Evolutionary conservation across 345 rosid genomes (phyloP).

Genomic region (Hevea brasiliensis): DNA sequence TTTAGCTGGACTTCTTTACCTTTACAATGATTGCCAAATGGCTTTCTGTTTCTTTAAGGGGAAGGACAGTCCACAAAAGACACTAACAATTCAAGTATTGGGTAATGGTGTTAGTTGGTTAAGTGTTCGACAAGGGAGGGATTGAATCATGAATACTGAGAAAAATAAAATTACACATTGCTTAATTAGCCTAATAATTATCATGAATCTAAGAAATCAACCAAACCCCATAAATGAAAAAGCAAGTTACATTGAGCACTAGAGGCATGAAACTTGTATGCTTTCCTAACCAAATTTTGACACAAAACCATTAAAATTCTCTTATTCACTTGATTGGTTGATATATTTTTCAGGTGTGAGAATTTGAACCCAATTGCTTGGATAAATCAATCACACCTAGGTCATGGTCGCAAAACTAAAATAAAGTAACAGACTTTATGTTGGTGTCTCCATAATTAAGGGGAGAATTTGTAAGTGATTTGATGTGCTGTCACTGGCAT

Average conservation of each 20-base stretch:
- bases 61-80: conserved; percentile 33
- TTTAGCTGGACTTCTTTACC: conserved; percentile 19
- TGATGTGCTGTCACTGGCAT: not conserved
- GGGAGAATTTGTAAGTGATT: not conserved
- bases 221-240: not conserved
- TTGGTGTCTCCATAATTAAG: conserved; percentile 19
- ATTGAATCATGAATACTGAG: conserved; percentile 29
- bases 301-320: not conserved
- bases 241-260: not conserved
- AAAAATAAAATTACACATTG: conserved; percentile 12
- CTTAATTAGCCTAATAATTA: conserved; percentile 9
- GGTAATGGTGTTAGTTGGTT: conserved; percentile 49
- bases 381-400: not conserved
- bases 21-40: conserved; percentile 37
- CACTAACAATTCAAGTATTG: conserved; percentile 23
- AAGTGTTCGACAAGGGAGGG: conserved; percentile 49
- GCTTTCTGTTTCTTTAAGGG: conserved; percentile 57
- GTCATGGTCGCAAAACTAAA: not conserved
- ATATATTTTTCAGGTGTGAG: not conserved
- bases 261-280: not conserved
- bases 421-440: not conserved
- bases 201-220: conserved; percentile 1
- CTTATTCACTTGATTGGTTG: not conserved
- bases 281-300: not conserved
- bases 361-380: not conserved